Evolutionary conservation across 2,329 filamentous ascomycete species (phyloP), one percentile per base, ranked within the genome.

Genomic region (Claviceps paspali): DNA sequence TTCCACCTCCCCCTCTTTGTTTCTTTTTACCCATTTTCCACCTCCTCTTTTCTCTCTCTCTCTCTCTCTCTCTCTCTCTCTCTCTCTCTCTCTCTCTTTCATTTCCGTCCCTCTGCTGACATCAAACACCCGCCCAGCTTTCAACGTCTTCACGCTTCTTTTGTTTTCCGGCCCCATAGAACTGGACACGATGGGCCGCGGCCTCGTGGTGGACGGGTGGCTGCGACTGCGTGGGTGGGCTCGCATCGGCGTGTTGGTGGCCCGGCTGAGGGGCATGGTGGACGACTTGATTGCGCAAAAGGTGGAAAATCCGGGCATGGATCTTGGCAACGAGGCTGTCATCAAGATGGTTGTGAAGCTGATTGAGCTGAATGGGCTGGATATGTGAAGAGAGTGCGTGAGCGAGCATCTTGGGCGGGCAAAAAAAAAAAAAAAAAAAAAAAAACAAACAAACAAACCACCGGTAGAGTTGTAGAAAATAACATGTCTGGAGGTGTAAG

Each of bases 121-220:
- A n/a, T n/a, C n/a, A n/a, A n/a, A n/a, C n/a, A n/a, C n/a, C n/a
- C n/a, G n/a, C n/a, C 9, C 4, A 79, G 76, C 91, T 1, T 88
- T 95, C 57, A 95, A 94, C 51, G 77, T 82, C 0, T 96, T 88
- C 55, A 81, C 81, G 0, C 65, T 95, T 24, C 73, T 98, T 19
- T 69, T 98, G 40, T 96, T 98, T 58, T 82, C 79, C 1, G 91
- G 91, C 0, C 68, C 75, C 2, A 85, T 96, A 35, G 74, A 77
- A 41, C 73, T 96, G 3, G 91, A 96, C 59, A 93, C 86, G 1
- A 64, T 86, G 30, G 88, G 88, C 5, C 68, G 87, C 17, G 91
- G 91, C 0, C 62, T 98, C 14, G 64, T 95, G 3, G 83, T 98
- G 3, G 91, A 96, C 59, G 86, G 84, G 36, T 96, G 88, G 91